These are phyloP conservation scores for Daldinia sp. DNA, from an alignment of 2,329 filamentous ascomycete genomes.

Conservation along the genomic window DNA sequence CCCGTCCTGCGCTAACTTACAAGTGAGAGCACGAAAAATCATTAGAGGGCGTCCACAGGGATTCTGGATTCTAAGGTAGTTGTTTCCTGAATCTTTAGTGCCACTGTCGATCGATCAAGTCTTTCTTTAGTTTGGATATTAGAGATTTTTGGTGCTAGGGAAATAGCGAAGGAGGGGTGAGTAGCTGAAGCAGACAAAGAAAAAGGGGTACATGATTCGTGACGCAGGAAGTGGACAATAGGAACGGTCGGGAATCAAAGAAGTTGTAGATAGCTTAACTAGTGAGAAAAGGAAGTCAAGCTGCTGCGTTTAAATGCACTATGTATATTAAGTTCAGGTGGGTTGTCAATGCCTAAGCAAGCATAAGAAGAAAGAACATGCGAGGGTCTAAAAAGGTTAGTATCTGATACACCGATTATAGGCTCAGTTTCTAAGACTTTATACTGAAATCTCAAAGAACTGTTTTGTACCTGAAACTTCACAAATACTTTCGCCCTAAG, in stretches of 20 bases:
- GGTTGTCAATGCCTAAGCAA: slow-evolving; percentile 4
- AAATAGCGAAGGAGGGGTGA: slow-evolving; percentile 2
- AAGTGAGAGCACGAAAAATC: slow-evolving; percentile 25
- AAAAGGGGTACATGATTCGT: slow-evolving; percentile 6
- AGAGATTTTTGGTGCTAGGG: neutral
- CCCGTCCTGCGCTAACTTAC: slow-evolving; percentile 23
- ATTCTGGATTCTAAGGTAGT: slow-evolving; percentile 5
- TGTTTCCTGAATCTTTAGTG: neutral
- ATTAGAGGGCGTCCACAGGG: slow-evolving; percentile 18
- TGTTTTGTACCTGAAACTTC: slow-evolving; percentile 26
- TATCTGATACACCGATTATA: slow-evolving; percentile 19
- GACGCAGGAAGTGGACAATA: neutral
- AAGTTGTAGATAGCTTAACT: slow-evolving; percentile 6
- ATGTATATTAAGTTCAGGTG: neutral
- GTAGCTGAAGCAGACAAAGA: slow-evolving; percentile 8
- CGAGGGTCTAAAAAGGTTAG: neutral
- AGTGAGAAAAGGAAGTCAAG: neutral
- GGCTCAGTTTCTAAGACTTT: neutral
- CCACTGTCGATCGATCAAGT: slow-evolving; percentile 17
- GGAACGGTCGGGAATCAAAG: slow-evolving; percentile 9
- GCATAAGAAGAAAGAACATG: slow-evolving; percentile 8
- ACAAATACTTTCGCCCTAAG: slow-evolving; percentile 13
- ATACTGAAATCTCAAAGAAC: neutral
- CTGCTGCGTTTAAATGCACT: slow-evolving; percentile 12
- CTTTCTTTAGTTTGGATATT: slow-evolving; percentile 17